Percentiles rank a stretch among this genome's conserved stretches.
Evolutionary conservation across 169 alveolate species (phyloP).

Genomic region (Cryptosporidium parvum): DNA sequence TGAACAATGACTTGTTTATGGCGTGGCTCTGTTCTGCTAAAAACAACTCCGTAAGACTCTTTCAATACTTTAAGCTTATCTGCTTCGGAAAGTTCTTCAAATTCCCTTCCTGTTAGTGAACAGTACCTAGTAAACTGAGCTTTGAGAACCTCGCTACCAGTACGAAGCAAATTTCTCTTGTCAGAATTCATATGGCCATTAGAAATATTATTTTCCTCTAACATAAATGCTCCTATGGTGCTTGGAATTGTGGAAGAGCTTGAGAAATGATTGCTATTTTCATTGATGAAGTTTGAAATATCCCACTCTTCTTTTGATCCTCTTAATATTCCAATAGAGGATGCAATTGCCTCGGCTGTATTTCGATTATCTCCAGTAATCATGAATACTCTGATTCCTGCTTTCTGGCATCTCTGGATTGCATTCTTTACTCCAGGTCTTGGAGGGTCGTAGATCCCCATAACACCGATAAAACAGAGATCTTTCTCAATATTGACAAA

Average conservation of each 20-base stretch:
- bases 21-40: conserved; percentile 98
- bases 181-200: neutral
- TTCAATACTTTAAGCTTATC: conserved; percentile 84
- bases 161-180: conserved; percentile 10
- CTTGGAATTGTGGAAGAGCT: conserved; percentile 52
- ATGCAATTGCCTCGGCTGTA: conserved; percentile 99
- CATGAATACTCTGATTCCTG: conserved; percentile 99
- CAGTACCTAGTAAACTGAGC: conserved; percentile 73
- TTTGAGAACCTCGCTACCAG: conserved; percentile 51
- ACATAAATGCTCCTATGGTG: conserved; percentile 33
- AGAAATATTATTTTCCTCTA: conserved; percentile 5
- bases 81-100: conserved; percentile 88
- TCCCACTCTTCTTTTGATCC: conserved; percentile 68
- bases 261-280: neutral
- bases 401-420: conserved; percentile 93
- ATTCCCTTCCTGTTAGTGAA: conserved; percentile 95
- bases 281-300: conserved; percentile 39
- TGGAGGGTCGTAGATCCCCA: conserved; percentile 98
- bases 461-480: conserved; percentile 93
- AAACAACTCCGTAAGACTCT: conserved; percentile 93
- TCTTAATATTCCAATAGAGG: conserved; percentile 91
- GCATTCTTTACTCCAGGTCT: conserved; percentile 95
- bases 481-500: conserved; percentile 90
- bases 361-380: conserved; percentile 98
- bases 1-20: conserved; percentile 97